Evolutionary conservation across 2,329 filamentous ascomycete genomes (phyloP), one percentile per base, ranked within the genome.

Genomic region (Clarireedia homoeocarpa): DNA sequence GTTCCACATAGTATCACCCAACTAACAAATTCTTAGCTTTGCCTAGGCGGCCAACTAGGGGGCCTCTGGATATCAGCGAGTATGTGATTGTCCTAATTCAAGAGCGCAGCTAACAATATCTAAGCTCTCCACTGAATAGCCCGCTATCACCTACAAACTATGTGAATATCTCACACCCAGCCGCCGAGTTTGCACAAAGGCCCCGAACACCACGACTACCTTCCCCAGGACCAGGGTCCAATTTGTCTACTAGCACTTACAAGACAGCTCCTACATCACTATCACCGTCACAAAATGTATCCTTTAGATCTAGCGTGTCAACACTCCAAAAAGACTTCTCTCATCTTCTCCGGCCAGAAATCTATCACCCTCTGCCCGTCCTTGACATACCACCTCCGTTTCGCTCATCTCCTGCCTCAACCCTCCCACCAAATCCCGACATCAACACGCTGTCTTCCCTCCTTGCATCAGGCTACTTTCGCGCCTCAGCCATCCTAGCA

Each of bases 341-440:
- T 17, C 92, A 87, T 69, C 83, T 96, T 47, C 80, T 94, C 10
- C 82, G 85, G 20, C 85, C 89, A 3, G 83, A 89, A 61, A 86
- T 91, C 55, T 96, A 92, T 74, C 91, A 96, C 68, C 83, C 86
- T 1, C 76, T 96, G 24, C 84, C 86, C 0, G 80, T 79, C 15
- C 77, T 83, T 46, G 76, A 78, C 59, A 71, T 84, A 12, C 82
- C 83, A 0, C 66, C 75, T 0, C 73, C 89, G 3, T 92, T 96
- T 70, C 83, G 88, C 59, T 81, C 81, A 61, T 81, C 88, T 0
- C 71, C 82, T 24, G 49, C 50, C 39, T 53, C 55, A 5, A 46
- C 48, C 20, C 77, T 84, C 59, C 82, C 85, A 61, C 85, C 89
- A 1, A 70, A 76, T 1, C 73, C 82, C 0, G 78, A 51, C 23